A percentile compares a stretch with the other conserved stretches of the same genome.
Evolutionary conservation across 1,284 basidiomycete genomes (phyloP).

Genomic region (Puccinia triticina): DNA sequence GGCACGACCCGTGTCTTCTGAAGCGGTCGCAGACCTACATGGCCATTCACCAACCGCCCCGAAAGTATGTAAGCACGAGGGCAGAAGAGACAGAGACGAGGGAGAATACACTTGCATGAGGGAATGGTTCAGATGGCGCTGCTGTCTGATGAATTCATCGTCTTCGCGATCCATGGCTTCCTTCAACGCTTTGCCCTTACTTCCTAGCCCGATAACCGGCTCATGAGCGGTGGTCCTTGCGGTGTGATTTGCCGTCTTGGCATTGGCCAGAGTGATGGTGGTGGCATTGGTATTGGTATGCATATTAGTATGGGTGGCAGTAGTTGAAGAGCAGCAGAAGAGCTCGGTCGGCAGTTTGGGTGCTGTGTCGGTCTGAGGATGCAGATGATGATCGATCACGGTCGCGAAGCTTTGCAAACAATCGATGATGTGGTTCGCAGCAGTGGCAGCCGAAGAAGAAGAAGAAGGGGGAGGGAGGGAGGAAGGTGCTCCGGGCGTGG

Average conservation of each 20-base stretch:
- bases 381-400: background rate
- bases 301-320: too few species aligned
- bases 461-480: too few species aligned
- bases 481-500: too few species aligned
- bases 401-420: background rate
- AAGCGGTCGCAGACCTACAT: background rate
- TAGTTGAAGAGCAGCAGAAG: background rate
- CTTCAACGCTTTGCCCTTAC: slow-evolving; percentile 43
- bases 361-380: background rate
- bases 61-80: too few species aligned
- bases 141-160: slow-evolving; percentile 41
- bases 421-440: background rate
- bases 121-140: background rate
- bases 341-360: background rate
- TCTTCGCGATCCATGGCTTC: slow-evolving; percentile 50
- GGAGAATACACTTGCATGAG: background rate
- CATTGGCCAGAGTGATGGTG: background rate
- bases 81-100: background rate
- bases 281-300: background rate
- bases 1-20: background rate
- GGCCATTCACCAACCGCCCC: background rate
- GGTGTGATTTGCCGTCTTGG: background rate
- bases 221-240: background rate
- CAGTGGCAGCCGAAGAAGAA: too few species aligned
- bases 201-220: slow-evolving; percentile 30